A percentile compares a stretch with the other conserved stretches of the same genome.
Evolutionary conservation across 805 yeast genomes (phyloP).

Genomic region (Kazachstania africana): DNA sequence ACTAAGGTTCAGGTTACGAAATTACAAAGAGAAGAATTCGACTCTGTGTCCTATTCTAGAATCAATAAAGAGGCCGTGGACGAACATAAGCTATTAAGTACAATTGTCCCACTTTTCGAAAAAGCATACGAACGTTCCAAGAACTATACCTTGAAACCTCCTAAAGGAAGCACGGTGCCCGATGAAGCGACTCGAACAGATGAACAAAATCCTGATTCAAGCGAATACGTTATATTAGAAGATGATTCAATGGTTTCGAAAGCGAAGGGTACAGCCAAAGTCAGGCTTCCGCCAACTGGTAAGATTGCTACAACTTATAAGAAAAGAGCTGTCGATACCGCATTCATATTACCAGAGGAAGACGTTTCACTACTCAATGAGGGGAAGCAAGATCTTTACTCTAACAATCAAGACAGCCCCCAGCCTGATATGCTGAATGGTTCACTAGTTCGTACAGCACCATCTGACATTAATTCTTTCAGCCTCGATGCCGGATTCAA

Average conservation of each 20-base stretch:
- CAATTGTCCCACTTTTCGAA: constrained; percentile 42
- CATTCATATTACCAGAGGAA: constrained; percentile 40
- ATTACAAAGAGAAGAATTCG: constrained; percentile 54
- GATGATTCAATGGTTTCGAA: constrained; percentile 80
- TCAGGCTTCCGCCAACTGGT: constrained; percentile 86
- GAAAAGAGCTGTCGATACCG: constrained; percentile 43
- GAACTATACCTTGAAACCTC: constrained; percentile 32
- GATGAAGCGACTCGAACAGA: constrained; percentile 22
- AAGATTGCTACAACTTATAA: constrained; percentile 64
- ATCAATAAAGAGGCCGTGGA: constrained; percentile 42
- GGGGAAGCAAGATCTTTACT: too few species aligned
- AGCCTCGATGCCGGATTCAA: too few species aligned
- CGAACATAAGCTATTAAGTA: constrained; percentile 38
- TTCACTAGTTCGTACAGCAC: background rate
- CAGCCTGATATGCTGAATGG: background rate
- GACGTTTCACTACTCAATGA: constrained; percentile 4
- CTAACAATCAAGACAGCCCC: too few species aligned
- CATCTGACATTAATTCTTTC: constrained; percentile 3
- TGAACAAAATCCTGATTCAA: constrained; percentile 15
- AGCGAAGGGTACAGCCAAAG: constrained; percentile 51
- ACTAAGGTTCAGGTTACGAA: constrained; percentile 41
- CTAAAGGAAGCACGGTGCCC: constrained; percentile 23
- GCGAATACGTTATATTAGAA: constrained; percentile 48
- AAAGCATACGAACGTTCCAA: constrained; percentile 33
- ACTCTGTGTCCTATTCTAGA: constrained; percentile 40